Evolutionary conservation across 495 filamentous ascomycete species (phyloP), one percentile per base, ranked within the genome.

Genomic region (Chaetomium cochliodes): DNA sequence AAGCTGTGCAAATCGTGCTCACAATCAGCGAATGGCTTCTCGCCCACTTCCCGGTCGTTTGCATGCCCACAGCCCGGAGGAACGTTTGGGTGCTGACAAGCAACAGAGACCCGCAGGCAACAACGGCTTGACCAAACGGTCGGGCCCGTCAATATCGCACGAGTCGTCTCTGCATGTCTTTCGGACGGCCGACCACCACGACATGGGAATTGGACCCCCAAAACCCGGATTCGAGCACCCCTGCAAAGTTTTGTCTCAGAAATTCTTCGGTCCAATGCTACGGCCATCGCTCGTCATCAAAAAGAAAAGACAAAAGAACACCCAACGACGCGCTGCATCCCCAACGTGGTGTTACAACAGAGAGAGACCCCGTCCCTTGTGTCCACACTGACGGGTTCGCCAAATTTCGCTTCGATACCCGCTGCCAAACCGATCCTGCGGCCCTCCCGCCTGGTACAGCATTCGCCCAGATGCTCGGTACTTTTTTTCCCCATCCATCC

Each of bases 381-480:
- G 49, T 4, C 59, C 50, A 39, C 50, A 8, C 23, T 11, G 50
- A 55, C 41, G 61, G 61, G 51, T 18, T 55, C 51, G 51, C 61
- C 61, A 63, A 64, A 58, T 59, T 20, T 64, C 62, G 56, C 62
- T 59, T 64, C 53, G 53, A 44, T 39, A 28, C 44, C 65, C 59
- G 59, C 46, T 58, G 65, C 57, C 58, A 41, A 57, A 53, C 60
- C 61, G 39, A 56, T 63, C 52, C 62, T 64, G 62, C 52, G 61
- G 53, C 44, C 25, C 55, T 37, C 41, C 53, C 42, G 44, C 61
- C 52, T 58, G 54, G n/a, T 53, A 63, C 46, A 39, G 26, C 52
- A 56, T 42, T 20, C 46, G 42, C n/a, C 44, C 46, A 46, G 20
- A 47, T 53, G 62, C 39, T 59, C 25, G 62, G 62, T 64, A 64